Percentiles rank a stretch among this genome's conserved stretches.
These are phyloP conservation scores for Phytopythium montanum DNA, from an alignment of 352 stramenopile genomes.

Conservation along the genomic window DNA sequence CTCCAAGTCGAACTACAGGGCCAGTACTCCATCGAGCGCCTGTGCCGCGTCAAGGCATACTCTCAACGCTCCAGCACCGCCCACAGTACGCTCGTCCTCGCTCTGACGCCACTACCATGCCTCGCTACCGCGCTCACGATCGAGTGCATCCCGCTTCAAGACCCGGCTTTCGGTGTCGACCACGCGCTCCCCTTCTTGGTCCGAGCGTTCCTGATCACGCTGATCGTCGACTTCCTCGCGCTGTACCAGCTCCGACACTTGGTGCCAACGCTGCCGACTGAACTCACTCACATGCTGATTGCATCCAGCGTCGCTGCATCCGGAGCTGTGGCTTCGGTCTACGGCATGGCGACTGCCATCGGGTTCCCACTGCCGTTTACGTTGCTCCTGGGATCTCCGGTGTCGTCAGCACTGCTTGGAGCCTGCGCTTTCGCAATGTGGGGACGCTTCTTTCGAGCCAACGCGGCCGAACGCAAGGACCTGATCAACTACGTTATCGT, in stretches of 20 bases:
- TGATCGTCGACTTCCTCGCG: slow-evolving; percentile 1
- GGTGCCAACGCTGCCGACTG: slow-evolving; percentile 17
- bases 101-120: slow-evolving; percentile 28
- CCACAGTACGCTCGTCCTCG: slow-evolving; percentile 10
- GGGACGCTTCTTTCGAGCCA: slow-evolving; percentile 14
- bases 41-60: slow-evolving; percentile 15
- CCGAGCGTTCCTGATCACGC: slow-evolving; percentile 10
- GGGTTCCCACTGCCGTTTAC: slow-evolving; percentile 12
- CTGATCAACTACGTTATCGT: slow-evolving; percentile 23
- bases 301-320: slow-evolving; percentile 20
- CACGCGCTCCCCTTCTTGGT: slow-evolving; percentile 25
- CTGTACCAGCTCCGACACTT: background rate
- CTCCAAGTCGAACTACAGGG: slow-evolving; percentile 34
- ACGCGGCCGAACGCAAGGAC: slow-evolving; percentile 12
- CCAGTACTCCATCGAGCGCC: slow-evolving; percentile 29
- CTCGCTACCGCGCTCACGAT: slow-evolving; percentile 25
- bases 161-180: background rate
- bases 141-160: slow-evolving; percentile 11
- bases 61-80: background rate
- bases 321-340: slow-evolving; percentile 16
- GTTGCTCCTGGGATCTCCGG: slow-evolving; percentile 16
- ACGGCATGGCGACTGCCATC: slow-evolving; percentile 22
- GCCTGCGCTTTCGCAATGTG: slow-evolving; percentile 23
- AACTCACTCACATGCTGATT: slow-evolving; percentile 2
- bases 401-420: slow-evolving; percentile 18